These are phyloP conservation scores for Papiliotrema flavescens DNA, from an alignment of 1,284 basidiomycete species.

Conservation along the genomic window DNA sequence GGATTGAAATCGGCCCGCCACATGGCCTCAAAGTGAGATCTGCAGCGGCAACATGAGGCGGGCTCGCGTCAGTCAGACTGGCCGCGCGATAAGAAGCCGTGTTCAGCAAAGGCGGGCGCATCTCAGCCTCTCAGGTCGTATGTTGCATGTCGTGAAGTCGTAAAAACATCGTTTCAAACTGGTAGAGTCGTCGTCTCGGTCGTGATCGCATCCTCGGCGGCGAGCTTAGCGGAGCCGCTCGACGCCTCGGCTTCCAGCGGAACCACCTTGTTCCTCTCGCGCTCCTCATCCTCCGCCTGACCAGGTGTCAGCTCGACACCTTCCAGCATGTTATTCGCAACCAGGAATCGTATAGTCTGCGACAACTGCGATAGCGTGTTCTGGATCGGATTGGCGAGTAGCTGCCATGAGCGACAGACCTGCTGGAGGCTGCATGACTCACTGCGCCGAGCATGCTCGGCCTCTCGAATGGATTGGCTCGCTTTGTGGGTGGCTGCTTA, in stretches of 20 bases:
- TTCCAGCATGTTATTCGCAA: conserved; percentile 83
- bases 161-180: too few species aligned
- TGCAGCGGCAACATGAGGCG: neutral
- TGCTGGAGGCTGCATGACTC: conserved; percentile 32
- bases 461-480: conserved; percentile 65
- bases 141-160: too few species aligned
- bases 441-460: conserved; percentile 72
- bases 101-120: too few species aligned
- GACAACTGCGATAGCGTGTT: conserved; percentile 88
- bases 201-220: neutral
- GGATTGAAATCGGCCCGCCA: neutral
- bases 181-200: neutral
- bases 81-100: neutral
- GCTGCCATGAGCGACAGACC: conserved; percentile 14
- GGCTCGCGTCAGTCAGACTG: neutral
- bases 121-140: too few species aligned
- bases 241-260: conserved; percentile 3
- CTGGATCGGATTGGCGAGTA: conserved; percentile 77
- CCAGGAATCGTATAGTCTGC: conserved; percentile 87
- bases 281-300: conserved; percentile 61
- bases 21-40: neutral
- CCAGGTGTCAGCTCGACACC: conserved; percentile 79
- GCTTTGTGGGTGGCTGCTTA: conserved; percentile 57
- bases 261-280: conserved; percentile 27
- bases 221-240: neutral